Evolutionary conservation across 352 stramenopile species (phyloP).

Genomic region (Phytophthora hybrid): DNA sequence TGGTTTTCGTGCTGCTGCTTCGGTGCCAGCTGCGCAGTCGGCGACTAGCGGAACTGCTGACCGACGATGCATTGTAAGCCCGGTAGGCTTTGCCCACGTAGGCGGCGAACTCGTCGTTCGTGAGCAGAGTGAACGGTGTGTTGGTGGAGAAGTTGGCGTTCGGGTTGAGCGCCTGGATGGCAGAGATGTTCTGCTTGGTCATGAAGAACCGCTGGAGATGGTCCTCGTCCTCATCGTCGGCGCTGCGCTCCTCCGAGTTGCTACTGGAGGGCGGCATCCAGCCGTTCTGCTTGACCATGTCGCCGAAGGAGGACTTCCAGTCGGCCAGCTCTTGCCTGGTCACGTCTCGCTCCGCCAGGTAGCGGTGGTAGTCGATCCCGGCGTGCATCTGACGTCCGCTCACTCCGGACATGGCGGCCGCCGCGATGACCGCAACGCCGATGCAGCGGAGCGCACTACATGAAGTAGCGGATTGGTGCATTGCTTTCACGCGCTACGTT

Average conservation of each 20-base stretch:
- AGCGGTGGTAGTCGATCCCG: slow-evolving; percentile 50
- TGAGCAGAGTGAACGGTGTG: slow-evolving; percentile 67
- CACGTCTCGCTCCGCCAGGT: slow-evolving; percentile 40
- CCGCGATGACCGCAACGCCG: slow-evolving; percentile 17
- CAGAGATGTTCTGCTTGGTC: slow-evolving; percentile 51
- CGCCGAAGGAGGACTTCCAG: slow-evolving; percentile 44
- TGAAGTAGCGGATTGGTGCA: slow-evolving; percentile 10
- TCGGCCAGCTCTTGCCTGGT: slow-evolving; percentile 42
- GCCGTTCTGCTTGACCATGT: slow-evolving; percentile 40
- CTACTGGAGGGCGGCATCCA: slow-evolving; percentile 36
- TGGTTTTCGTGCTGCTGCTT: slow-evolving; percentile 36
- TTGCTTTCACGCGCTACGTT: slow-evolving; percentile 24
- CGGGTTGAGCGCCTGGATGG: slow-evolving; percentile 47
- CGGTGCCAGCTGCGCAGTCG: slow-evolving; percentile 32
- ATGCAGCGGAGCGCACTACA: slow-evolving; percentile 11
- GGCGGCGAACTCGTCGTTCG: slow-evolving; percentile 55
- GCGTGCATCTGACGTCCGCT: slow-evolving; percentile 48
- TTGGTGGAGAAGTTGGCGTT: slow-evolving; percentile 58
- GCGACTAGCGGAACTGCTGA: slow-evolving; percentile 20
- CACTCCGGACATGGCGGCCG: slow-evolving; percentile 13
- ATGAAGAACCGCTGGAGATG: slow-evolving; percentile 58
- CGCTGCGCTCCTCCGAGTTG: slow-evolving; percentile 37
- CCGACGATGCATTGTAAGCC: slow-evolving; percentile 20
- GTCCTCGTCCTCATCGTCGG: slow-evolving; percentile 49
- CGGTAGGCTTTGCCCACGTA: slow-evolving; percentile 47